Conservation (phyloP, 1,284 basidiomycete species). For the Trametes pubescens region DNA sequence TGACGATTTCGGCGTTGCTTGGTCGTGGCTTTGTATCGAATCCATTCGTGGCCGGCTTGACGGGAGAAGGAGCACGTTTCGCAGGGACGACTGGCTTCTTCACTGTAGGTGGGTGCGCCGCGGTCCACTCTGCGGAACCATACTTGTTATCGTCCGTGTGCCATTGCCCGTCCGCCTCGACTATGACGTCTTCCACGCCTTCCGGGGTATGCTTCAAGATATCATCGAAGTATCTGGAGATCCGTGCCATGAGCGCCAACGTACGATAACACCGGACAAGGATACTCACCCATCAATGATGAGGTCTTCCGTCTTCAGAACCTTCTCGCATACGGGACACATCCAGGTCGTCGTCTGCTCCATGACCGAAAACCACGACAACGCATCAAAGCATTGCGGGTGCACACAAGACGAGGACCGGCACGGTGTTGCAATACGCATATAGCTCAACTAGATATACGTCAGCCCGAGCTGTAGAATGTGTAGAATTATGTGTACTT, state of each 20-base stretch:
- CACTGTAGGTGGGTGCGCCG: conserved; percentile 53
- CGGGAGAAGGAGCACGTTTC: conserved; percentile 41
- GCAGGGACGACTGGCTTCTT: conserved; percentile 38
- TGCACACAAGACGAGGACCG: conserved; percentile 90
- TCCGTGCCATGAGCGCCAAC: conserved; percentile 9
- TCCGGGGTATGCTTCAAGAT: conserved; percentile 84
- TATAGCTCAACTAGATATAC: conserved; percentile 80
- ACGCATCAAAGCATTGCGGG: conserved; percentile 95
- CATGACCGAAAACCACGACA: conserved; percentile 95
- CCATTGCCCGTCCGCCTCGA: conserved; percentile 96
- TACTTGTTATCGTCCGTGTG: conserved; percentile 89
- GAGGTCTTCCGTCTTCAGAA: conserved; percentile 82
- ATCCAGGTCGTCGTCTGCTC: conserved; percentile 96
- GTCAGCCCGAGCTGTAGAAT: conserved; percentile 9
- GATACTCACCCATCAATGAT: conserved; percentile 87
- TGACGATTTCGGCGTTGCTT: conserved; percentile 71
- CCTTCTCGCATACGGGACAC: conserved; percentile 94
- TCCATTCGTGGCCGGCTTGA: conserved; percentile 30
- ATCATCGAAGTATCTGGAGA: conserved; percentile 80
- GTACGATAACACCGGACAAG: neutral
- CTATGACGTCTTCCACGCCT: conserved; percentile 88
- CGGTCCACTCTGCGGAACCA: conserved; percentile 77
- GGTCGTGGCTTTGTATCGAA: conserved; percentile 49
- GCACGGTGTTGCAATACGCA: conserved; percentile 86
- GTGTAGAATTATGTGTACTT: conserved; percentile 43